Base-by-base conservation (phyloP, 2,329 filamentous ascomycete species). In the Nemania diffusa region DNA sequence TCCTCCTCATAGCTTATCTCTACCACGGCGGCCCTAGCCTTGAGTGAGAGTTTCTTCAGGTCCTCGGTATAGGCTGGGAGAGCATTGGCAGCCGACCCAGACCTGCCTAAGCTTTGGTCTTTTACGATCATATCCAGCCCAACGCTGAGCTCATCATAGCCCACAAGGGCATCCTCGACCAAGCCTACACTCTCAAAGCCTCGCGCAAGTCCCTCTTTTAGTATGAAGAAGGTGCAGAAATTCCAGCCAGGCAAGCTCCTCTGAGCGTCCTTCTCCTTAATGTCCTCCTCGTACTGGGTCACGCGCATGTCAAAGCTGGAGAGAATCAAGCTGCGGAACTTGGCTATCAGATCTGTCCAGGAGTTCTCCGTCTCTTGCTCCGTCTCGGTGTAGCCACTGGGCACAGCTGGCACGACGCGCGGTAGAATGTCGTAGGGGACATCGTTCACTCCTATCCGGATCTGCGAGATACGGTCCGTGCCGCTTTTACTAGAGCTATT, bases 171-270 rank as follows among this genome's bases (percentile, higher is more conserved):
- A 84, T 99, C 96, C 76, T 99, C 96, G 8, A 97, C 93, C 9
- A 99, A 84, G 0, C 97, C 97, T 2, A 98, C 94, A 76, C 93
- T 98, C 79, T 99, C 97, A 72, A 99, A 97, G 0, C 95, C 97
- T 72, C 93, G 88, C 1, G 96, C 95, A 40, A 99, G 82, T 0
- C 96, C 96, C 79, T 99, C 96, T 76, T 99, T 99, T 8, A 99
- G 85, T 17, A 99, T 94, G 78, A 99, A 99, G 78, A 99, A 99
- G 0, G 96, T 99, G 80, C 96, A 98, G 77, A 99, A 99, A 76
- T 99, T 99, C 96, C 96, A 99, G 0, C 96, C 96, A 0, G 96
- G 96, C 20, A 99, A 81, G 37, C 85, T 90, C 53, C 95, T 87
- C 78, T 98, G 94, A 0, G 91, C 88, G 73, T 98, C 95, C 76